Evolutionary conservation across 2,329 filamentous ascomycete species (phyloP), one percentile per base, ranked within the genome.

Genomic region (Gnomoniopsis smithogilvyi): DNA sequence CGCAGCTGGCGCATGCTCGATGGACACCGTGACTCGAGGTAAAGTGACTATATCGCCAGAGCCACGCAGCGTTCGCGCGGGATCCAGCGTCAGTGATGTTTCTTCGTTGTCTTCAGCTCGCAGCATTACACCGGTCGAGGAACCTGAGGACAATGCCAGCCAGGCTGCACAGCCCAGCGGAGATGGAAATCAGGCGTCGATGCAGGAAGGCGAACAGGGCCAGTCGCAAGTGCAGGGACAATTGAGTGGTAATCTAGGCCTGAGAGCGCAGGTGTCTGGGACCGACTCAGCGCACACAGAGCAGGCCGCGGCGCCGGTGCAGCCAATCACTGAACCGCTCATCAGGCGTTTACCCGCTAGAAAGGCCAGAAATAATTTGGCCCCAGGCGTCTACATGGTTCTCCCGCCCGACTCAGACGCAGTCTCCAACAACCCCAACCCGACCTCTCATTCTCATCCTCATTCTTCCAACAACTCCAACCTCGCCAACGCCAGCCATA

Each of bases 51-150:
- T 64, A 21, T 66, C 67, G 46, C 65, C 68, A 1, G 63, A 62
- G 57, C 66, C 62, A 19, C 60, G 64, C 36, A 63, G 64, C 48
- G 66, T 59, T 26, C 65, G 67, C 48, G 65, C 62, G 15, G 56
- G 59, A 26, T 71, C 69, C 14, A 49, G 64, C 14, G 68, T 65
- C 11, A 72, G 68, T 61, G 62, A 62, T 19, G 54, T 24, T 50
- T 73, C 71, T n/a, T 70, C 70, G n/a, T 67, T 74, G 11, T 73
- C 71, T 11, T 69, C 69, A 70, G 53, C 65, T 67, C 45, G 66
- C 69, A 43, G 47, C 24, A 43, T 51, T 14, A 47, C 45, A 19
- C 45, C 45, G 59, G 53, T 17, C 57, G 58, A 21, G 61, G 61
- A 24, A 61, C 55, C 22, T 22, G 63, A 51, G 26, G 61, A 60